Conservation (phyloP, 106 monocot species). For the Apostasia shenzhenica region DNA sequence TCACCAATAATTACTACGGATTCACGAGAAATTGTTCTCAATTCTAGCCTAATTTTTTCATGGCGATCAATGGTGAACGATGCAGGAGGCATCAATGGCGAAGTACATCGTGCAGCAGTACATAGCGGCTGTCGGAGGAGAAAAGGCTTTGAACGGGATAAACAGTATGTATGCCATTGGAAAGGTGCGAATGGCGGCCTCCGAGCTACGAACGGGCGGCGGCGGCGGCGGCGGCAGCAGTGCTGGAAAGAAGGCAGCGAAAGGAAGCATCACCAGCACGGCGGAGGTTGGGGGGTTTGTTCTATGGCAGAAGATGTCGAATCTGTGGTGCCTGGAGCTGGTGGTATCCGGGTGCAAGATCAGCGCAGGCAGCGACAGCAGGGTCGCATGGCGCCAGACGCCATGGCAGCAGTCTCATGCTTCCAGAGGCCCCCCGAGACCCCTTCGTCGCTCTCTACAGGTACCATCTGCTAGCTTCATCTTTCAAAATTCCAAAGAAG, state of each 20-base stretch:
- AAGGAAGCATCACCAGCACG: conserved; percentile 9
- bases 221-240: background rate
- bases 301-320: conserved; percentile 66
- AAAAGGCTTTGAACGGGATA: conserved; percentile 37
- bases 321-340: conserved; percentile 71
- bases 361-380: conserved; percentile 70
- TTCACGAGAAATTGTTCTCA: background rate
- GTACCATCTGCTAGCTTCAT: no score
- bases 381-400: conserved; percentile 68
- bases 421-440: conserved; percentile 59
- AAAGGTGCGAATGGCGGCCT: conserved; percentile 62
- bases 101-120: conserved; percentile 90
- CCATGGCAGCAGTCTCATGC: conserved; percentile 66
- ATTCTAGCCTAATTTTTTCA: background rate
- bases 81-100: conserved; percentile 64
- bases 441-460: conserved; percentile 72
- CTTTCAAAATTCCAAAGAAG: no score
- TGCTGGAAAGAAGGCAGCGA: conserved; percentile 15
- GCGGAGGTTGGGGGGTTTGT: conserved; percentile 80
- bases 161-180: conserved; percentile 85
- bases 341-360: conserved; percentile 77
- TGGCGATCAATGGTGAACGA: conserved; percentile 4
- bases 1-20: no score
- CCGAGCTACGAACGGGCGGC: conserved; percentile 10
- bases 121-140: conserved; percentile 71